phyloP scores from a whole-genome alignment of 2,329 filamentous ascomycete species.

The Cyclaneusma minus region DNA sequence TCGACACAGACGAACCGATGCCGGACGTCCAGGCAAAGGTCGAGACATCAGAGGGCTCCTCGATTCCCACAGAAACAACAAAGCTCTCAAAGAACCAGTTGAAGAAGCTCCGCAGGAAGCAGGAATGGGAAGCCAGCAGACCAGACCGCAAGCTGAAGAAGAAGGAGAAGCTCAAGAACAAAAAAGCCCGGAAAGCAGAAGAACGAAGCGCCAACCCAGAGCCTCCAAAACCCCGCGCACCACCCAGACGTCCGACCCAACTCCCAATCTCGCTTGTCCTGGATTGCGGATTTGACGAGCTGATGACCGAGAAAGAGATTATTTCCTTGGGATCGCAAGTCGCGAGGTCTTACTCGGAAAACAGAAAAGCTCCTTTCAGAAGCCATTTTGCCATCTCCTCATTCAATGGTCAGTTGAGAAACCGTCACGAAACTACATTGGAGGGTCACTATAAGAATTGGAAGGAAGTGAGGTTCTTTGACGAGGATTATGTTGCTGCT shows the following conservation, averaged over 20 bases:
- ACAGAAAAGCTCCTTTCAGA: conserved; percentile 50
- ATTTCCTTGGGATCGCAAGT: conserved; percentile 74
- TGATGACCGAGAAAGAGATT: conserved; percentile 78
- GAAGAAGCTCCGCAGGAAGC: conserved; percentile 59
- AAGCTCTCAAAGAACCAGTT: conserved; percentile 68
- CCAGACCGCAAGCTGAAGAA: conserved; percentile 37
- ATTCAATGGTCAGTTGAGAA: conserved; percentile 59
- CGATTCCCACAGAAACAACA: not conserved
- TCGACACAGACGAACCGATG: not conserved
- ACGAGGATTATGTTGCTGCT: conserved; percentile 58
- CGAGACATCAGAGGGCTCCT: not conserved
- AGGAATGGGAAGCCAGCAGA: conserved; percentile 62
- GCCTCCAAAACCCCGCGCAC: conserved; percentile 4
- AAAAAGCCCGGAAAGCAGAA: conserved; percentile 31
- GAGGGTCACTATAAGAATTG: conserved; percentile 58
- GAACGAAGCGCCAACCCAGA: conserved; percentile 21
- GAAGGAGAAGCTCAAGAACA: conserved; percentile 35
- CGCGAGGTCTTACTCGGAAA: conserved; percentile 80
- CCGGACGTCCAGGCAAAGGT: not conserved
- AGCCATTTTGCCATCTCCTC: conserved; percentile 63
- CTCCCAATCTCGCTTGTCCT: conserved; percentile 70
- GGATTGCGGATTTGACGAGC: conserved; percentile 81
- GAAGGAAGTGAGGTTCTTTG: conserved; percentile 61
- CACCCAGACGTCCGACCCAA: conserved; percentile 23
- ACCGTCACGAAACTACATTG: conserved; percentile 67